A percentile compares a stretch with the other conserved stretches of the same genome.
These are phyloP conservation scores for Backusella luteola DNA, from an alignment of 192 early-diverging fungal species.

Conservation along the genomic window DNA sequence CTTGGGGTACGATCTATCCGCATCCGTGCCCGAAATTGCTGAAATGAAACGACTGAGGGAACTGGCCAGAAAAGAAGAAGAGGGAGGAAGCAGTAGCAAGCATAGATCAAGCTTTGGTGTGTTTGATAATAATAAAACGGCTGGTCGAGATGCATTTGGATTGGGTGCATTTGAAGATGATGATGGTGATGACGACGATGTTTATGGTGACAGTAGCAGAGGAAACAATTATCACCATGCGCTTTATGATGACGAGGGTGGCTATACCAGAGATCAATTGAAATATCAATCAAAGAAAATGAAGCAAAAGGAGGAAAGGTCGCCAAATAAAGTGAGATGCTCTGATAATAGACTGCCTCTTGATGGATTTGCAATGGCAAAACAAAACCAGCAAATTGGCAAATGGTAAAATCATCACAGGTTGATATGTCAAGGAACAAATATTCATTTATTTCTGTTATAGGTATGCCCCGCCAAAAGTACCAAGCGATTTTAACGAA, in stretches of 20 bases:
- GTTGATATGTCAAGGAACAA: not conserved
- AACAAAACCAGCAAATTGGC: slow-evolving; percentile 13
- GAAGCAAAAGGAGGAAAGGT: slow-evolving; percentile 28
- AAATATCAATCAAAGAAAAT: slow-evolving; percentile 19
- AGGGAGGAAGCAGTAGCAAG: not conserved
- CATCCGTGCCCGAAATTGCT: slow-evolving; percentile 57
- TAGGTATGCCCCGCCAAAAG: slow-evolving; percentile 31
- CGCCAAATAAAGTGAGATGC: slow-evolving; percentile 10
- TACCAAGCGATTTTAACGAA: slow-evolving; percentile 26
- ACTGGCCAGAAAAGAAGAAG: not conserved
- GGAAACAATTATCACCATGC: slow-evolving; percentile 17
- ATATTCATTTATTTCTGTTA: not conserved
- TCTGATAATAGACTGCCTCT: slow-evolving; percentile 25
- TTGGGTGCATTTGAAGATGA: slow-evolving; percentile 75
- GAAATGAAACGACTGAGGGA: slow-evolving; percentile 41
- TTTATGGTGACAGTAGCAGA: slow-evolving; percentile 27
- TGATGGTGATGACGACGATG: slow-evolving; percentile 43
- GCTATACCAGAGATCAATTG: not conserved
- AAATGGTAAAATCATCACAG: slow-evolving; percentile 22
- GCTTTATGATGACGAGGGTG: slow-evolving; percentile 28
- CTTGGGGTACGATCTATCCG: slow-evolving; percentile 69
- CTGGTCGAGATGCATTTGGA: slow-evolving; percentile 44
- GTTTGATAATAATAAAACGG: slow-evolving; percentile 51
- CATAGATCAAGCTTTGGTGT: slow-evolving; percentile 62
- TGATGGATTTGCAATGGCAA: slow-evolving; percentile 19